These are phyloP conservation scores for Rhytidhysteron rufulum DNA, from an alignment of 2,329 filamentous ascomycete species.

Conservation along the genomic window DNA sequence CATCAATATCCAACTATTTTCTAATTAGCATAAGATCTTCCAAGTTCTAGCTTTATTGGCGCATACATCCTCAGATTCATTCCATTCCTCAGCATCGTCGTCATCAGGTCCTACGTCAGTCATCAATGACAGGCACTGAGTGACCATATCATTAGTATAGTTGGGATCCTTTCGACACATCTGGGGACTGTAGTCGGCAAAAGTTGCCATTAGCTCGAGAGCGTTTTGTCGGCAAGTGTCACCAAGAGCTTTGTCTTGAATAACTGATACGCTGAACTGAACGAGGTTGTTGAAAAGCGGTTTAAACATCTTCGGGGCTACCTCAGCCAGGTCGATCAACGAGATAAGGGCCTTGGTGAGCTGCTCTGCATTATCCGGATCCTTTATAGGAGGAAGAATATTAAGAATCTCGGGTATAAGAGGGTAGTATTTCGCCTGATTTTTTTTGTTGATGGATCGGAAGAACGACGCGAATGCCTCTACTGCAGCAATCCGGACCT, in stretches of 20 bases:
- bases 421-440: constrained; percentile 79
- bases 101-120: constrained; percentile 93
- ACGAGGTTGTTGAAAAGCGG: constrained; percentile 88
- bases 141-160: constrained; percentile 96
- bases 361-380: constrained; percentile 83
- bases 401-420: constrained; percentile 91
- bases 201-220: constrained; percentile 94
- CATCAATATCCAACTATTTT: constrained; percentile 77
- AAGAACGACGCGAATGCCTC: constrained; percentile 97
- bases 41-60: background rate
- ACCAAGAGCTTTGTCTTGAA: constrained; percentile 91
- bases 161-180: constrained; percentile 94
- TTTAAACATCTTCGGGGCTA: constrained; percentile 97
- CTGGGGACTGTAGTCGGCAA: constrained; percentile 87
- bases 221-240: constrained; percentile 92
- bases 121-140: constrained; percentile 96
- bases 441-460: constrained; percentile 82
- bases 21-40: constrained; percentile 20
- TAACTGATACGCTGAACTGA: constrained; percentile 86
- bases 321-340: constrained; percentile 89
- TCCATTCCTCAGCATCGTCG: constrained; percentile 92
- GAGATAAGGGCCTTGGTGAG: constrained; percentile 86
- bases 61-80: constrained; percentile 81
- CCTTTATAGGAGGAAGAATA: constrained; percentile 90
- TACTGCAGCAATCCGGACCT: constrained; percentile 91